A percentile compares a stretch with the other conserved stretches of the same genome.
Evolutionary conservation across 2,329 filamentous ascomycete genomes (phyloP).

Genomic region (Xylariaceae sp.): DNA sequence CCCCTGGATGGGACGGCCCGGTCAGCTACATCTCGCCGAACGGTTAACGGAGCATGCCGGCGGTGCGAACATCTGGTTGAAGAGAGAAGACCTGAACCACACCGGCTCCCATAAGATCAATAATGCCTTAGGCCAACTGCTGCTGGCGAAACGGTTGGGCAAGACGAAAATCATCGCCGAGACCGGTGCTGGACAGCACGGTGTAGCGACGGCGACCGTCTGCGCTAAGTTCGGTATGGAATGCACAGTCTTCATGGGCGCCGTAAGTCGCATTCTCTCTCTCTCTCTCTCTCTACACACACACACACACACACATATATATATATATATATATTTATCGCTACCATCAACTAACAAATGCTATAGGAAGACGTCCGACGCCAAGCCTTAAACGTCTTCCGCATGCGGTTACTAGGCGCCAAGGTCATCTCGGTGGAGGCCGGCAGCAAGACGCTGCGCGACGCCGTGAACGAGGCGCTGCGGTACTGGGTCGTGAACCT

Average conservation of each 20-base stretch:
- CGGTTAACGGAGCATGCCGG: constrained; percentile 86
- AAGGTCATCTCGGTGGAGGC: constrained; percentile 92
- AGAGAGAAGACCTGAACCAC: constrained; percentile 96
- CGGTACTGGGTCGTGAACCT: constrained; percentile 93
- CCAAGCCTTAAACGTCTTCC: constrained; percentile 97
- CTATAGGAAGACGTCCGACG: constrained; percentile 84
- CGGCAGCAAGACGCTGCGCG: constrained; percentile 79
- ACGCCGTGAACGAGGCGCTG: constrained; percentile 93
- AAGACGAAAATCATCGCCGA: constrained; percentile 98
- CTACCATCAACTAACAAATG: constrained; percentile 21
- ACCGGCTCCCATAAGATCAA: constrained; percentile 99
- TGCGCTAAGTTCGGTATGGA: constrained; percentile 98
- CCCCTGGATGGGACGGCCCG: constrained; percentile 94
- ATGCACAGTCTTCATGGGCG: constrained; percentile 98
- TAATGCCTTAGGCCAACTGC: constrained; percentile 91
- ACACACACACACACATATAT: too few relatives aligned
- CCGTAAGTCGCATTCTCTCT: constrained; percentile 47
- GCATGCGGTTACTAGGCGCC: constrained; percentile 94
- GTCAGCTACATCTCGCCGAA: constrained; percentile 86
- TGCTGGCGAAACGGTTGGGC: constrained; percentile 81
- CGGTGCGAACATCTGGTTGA: constrained; percentile 95
- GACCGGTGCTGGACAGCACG: constrained; percentile 96
- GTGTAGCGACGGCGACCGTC: constrained; percentile 94
- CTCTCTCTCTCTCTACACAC: background rate
- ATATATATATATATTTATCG: too few relatives aligned